Evolutionary conservation across 192 early-diverging fungal species (phyloP), one percentile per base, ranked within the genome.

Genomic region (Coemansia sp.): DNA sequence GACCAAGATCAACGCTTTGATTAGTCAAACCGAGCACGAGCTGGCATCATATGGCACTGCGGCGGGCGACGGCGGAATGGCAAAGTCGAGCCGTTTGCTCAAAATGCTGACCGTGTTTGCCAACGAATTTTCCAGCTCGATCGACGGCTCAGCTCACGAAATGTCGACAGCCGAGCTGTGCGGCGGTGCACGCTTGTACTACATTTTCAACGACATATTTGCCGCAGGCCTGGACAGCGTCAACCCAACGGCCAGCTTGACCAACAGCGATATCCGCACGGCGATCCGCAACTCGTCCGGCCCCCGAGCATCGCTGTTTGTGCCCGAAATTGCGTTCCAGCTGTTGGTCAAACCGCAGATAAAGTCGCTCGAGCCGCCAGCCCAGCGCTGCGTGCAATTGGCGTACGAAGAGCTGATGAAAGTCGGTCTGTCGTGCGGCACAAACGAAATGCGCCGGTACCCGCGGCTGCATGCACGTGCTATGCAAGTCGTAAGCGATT

Each of bases 261-360:
- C 84, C 14, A 84, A 85, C 61, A 80, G 82, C 62, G 90, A 93
- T 50, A 93, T 93, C 65, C 86, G 89, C 56, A 88, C 85, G 2
- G 91, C 91, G 29, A 93, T 93, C 56, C 89, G 91, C 57, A 93
- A 93, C 74, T 91, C 91, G 2, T 90, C 85, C 0, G 91, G 91
- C 9, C 89, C 91, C 4, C 80, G 90, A 10, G 85, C 90, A 10
- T 89, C 89, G 19, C 82, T 93, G 14, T 93, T 93, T 83, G 90
- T 93, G 12, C 91, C 91, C 11, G 91, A 93, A 66, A 85, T 91
- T 67, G 91, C 91, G 9, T 93, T 93, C 81, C 89, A 93, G 68
- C 81, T 93, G 24, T 59, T 93, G 32, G 91, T 93, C 57, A 89
- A 88, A 63, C 91, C 91, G 41, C 90, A 91, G 68, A 90, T 93